Evolutionary conservation across 257 asterid species (phyloP), one percentile per base, ranked within the genome.

Genomic region (Nicotiana benthamiana): DNA sequence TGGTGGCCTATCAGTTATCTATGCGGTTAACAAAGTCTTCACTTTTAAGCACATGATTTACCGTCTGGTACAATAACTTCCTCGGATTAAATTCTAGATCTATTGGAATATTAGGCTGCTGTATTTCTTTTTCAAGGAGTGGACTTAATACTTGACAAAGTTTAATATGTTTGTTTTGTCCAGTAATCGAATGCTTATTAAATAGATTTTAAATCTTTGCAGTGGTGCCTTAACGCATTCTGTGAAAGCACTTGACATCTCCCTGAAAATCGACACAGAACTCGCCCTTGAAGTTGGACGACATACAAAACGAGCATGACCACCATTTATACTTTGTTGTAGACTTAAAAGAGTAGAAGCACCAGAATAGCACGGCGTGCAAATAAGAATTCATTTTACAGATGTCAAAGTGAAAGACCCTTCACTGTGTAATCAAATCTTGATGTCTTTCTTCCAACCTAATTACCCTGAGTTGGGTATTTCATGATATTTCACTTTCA

Each of bases 221-320:
- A 95, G 97, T 46, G 99, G 99, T 60, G 96, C 97, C 12, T 84
- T 95, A 77, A 93, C 99, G 1, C 98, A 95, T 85, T 95, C 99
- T 3, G 98, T 95, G 22, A 95, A 92, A 90, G 99, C 99, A 43
- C 97, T 95, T 6, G 99, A 95, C 83, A 95, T 93, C 53, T 93
- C 99, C 60, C 70, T 95, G 90, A 95, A 95, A 77, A 95, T 95
- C 51, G 98, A 95, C 30, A 93, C 97, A n/a, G 93, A 90, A 88
- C 98, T 95, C n/a, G 98, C 99, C 18, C 97, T 93, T 64, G 88
- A 87, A 88, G 97, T 95, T 61, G 97, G 99, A 63, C 89, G 91
- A 83, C 97, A 97, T 61, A 95, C 99, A 22, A 95, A 95, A 54
- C 97, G 98, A 74, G 98, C 98, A 60, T 95, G 92, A 92, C 76